phyloP scores from a whole-genome alignment of 352 stramenopile genomes.

The Blastocystis sp. region DNA sequence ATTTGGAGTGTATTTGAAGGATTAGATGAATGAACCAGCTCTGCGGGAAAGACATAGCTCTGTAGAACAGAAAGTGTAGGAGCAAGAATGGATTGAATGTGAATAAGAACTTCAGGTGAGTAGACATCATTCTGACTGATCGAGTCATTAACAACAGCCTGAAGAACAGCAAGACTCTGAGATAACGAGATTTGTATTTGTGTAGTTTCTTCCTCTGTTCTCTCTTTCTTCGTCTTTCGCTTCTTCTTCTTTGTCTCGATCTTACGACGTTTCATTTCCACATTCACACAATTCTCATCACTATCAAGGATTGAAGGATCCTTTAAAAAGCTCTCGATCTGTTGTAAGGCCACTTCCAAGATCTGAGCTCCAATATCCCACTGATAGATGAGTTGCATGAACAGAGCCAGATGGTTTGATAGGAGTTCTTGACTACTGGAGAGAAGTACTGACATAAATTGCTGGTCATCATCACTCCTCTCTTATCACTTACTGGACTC shows the following conservation, averaged over 20 bases:
- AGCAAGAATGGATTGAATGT: neutral
- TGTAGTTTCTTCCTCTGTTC: neutral
- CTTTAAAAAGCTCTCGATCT: neutral
- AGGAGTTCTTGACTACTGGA: neutral
- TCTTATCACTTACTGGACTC: neutral
- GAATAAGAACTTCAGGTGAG: neutral
- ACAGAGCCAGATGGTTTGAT: neutral
- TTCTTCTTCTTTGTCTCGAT: slow-evolving; percentile 8
- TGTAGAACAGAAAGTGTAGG: neutral
- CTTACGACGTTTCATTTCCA: neutral
- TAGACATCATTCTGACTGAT: neutral
- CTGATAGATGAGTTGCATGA: slow-evolving; percentile 47
- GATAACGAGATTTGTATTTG: neutral
- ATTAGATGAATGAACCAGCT: neutral
- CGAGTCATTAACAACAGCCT: slow-evolving; percentile 15
- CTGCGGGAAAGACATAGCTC: neutral
- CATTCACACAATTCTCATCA: neutral
- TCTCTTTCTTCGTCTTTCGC: neutral
- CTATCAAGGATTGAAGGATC: neutral
- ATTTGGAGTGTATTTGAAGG: neutral
- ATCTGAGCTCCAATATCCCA: slow-evolving; percentile 11
- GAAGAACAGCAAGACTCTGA: neutral
- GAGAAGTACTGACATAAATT: neutral
- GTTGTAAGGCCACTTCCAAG: neutral
- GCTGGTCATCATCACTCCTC: neutral